phyloP scores from a whole-genome alignment of 352 stramenopile species.

The Phytophthora lateralis region DNA sequence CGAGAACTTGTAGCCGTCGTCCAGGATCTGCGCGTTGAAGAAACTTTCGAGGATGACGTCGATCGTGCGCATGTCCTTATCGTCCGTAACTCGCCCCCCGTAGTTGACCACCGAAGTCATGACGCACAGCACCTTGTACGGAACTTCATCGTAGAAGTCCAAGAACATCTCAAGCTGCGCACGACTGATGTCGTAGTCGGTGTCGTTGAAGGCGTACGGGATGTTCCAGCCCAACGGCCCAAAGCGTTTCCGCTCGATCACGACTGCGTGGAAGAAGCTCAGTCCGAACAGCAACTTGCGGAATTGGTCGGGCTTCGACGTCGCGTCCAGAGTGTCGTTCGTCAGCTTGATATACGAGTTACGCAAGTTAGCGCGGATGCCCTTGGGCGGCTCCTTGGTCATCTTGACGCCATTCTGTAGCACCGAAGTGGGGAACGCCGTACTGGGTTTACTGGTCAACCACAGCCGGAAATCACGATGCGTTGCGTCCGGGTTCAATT shows the following conservation, averaged over 20 bases:
- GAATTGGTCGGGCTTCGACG: conserved; percentile 88
- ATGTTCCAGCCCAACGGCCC: conserved; percentile 97
- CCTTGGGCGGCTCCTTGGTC: conserved; percentile 96
- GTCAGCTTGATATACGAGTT: conserved; percentile 95
- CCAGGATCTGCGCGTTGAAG: conserved; percentile 84
- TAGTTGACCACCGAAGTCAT: conserved; percentile 96
- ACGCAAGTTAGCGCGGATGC: conserved; percentile 92
- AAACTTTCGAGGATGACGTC: conserved; percentile 91
- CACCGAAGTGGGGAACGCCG: conserved; percentile 90
- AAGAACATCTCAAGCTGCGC: conserved; percentile 89
- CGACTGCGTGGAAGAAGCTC: conserved; percentile 90
- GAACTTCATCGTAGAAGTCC: conserved; percentile 86
- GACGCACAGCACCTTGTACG: conserved; percentile 90
- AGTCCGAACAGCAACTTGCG: conserved; percentile 95
- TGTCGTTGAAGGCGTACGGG: conserved; percentile 97
- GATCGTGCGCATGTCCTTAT: conserved; percentile 93
- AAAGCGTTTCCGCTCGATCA: conserved; percentile 95
- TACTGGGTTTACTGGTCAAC: conserved; percentile 91
- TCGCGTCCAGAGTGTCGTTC: conserved; percentile 85
- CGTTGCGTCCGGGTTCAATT: conserved; percentile 78
- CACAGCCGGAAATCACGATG: conserved; percentile 95
- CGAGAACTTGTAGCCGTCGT: conserved; percentile 80
- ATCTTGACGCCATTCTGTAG: conserved; percentile 97
- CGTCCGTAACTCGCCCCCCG: conserved; percentile 93
- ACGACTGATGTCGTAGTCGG: conserved; percentile 92